Evolutionary conservation across 179 eudicot species (phyloP).

Genomic region (Beta corolliflora): DNA sequence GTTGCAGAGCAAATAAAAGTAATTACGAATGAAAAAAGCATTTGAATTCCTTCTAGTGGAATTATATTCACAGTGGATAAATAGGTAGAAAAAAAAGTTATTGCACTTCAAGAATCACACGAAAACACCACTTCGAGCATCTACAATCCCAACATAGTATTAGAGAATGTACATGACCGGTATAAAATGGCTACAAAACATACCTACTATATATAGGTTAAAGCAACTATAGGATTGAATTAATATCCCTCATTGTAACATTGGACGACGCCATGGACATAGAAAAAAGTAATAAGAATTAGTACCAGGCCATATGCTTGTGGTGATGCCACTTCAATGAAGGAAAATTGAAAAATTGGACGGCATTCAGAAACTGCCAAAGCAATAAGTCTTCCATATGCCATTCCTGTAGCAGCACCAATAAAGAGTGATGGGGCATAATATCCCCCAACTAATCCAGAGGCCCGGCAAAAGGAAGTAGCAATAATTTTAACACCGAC

Average conservation of each 20-base stretch:
- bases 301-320: constrained; percentile 98
- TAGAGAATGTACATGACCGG: background rate
- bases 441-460: constrained; percentile 97
- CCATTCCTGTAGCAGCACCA: constrained; percentile 99
- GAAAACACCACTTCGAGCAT: background rate
- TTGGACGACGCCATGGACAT: too few species aligned
- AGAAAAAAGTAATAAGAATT: background rate
- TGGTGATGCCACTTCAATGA: constrained; percentile 91
- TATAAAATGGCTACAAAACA: background rate
- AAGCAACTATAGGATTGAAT: background rate
- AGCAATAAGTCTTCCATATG: constrained; percentile 78
- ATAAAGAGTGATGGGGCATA: constrained; percentile 96
- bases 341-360: constrained; percentile 57
- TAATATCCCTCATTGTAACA: background rate
- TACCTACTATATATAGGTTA: background rate
- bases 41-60: background rate
- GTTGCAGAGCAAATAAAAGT: background rate
- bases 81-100: background rate
- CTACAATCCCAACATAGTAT: background rate
- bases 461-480: constrained; percentile 86
- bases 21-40: background rate
- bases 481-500: constrained; percentile 80
- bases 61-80: background rate
- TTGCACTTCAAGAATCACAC: background rate
- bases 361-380: constrained; percentile 53